These are phyloP conservation scores for Postia placenta DNA, from an alignment of 768 basidiomycete species.

Conservation along the genomic window DNA sequence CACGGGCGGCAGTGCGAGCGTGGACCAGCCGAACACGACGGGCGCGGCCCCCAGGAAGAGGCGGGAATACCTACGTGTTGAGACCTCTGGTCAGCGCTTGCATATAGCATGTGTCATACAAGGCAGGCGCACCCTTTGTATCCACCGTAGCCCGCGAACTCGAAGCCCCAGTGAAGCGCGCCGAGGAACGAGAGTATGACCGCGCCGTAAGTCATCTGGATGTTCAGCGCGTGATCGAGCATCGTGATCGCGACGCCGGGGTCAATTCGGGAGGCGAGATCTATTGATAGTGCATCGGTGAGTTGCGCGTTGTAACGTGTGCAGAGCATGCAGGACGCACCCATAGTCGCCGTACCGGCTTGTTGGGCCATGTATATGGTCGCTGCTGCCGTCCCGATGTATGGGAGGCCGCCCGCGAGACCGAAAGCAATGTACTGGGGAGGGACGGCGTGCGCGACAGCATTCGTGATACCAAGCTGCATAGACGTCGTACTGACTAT, in stretches of 20 bases:
- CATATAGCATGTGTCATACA: not conserved
- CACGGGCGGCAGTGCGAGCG: conserved; percentile 76
- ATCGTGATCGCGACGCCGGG: conserved; percentile 72
- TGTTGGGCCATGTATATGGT: conserved; percentile 81
- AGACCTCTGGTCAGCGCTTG: conserved; percentile 1
- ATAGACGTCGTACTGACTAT: not conserved
- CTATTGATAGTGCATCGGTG: conserved; percentile 18
- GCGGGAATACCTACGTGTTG: conserved; percentile 37
- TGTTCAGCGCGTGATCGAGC: conserved; percentile 72
- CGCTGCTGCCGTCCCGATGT: conserved; percentile 71
- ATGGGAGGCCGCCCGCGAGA: conserved; percentile 79
- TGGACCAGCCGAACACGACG: conserved; percentile 83
- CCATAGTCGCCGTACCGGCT: conserved; percentile 55
- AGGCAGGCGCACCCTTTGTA: conserved; percentile 50
- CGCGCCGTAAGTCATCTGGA: conserved; percentile 94
- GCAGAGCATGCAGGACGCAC: conserved; percentile 15
- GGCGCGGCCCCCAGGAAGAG: conserved; percentile 80
- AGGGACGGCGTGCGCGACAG: conserved; percentile 71
- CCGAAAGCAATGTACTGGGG: conserved; percentile 74
- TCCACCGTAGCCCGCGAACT: conserved; percentile 82
- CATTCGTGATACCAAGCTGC: conserved; percentile 71
- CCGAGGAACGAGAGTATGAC: conserved; percentile 93
- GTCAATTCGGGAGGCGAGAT: conserved; percentile 54
- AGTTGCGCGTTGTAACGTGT: not conserved
- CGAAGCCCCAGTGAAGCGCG: conserved; percentile 95